Percentiles rank a stretch among this genome's conserved stretches.
Conservation (phyloP, 2,329 filamentous ascomycete species). For the Fusarium coicis region DNA sequence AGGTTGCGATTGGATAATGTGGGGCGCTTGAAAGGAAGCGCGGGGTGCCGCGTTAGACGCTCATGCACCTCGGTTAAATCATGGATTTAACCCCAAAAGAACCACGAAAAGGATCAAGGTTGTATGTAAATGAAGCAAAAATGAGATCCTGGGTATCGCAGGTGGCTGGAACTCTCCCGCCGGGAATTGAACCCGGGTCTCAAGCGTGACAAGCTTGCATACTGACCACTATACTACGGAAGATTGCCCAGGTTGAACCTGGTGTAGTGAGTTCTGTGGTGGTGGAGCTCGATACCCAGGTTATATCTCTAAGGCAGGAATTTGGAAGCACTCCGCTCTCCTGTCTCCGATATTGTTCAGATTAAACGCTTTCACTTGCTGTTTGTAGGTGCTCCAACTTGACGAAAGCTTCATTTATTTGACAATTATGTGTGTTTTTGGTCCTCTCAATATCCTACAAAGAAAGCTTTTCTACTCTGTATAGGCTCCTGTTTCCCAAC, state of each 20-base stretch:
- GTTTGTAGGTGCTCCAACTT: not conserved
- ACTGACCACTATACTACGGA: slow-evolving; percentile 31
- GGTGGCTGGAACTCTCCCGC: slow-evolving; percentile 25
- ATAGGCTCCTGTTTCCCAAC: slow-evolving; percentile 1
- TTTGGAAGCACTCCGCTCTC: not conserved
- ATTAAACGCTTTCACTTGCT: not conserved
- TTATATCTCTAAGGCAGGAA: not conserved
- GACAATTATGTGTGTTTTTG: not conserved
- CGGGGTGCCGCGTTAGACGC: slow-evolving; percentile 13
- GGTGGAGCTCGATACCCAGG: not conserved
- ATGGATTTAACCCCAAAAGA: not conserved
- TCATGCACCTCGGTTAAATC: not conserved
- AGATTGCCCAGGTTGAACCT: slow-evolving; percentile 4
- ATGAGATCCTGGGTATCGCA: slow-evolving; percentile 1
- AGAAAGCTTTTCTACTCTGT: not conserved
- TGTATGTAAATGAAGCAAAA: not conserved
- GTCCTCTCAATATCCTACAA: slow-evolving; percentile 7
- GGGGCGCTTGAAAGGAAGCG: slow-evolving; percentile 17
- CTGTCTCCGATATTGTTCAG: not conserved
- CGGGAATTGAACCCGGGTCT: slow-evolving; percentile 31
- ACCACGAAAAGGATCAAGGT: not conserved
- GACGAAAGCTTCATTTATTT: not conserved
- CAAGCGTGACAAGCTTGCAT: slow-evolving; percentile 30
- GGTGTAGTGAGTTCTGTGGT: slow-evolving; percentile 13
- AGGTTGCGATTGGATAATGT: slow-evolving; percentile 6